Conservation (phyloP, 129 eudicot genomes). For the Chrysanthemum makinoi region DNA sequence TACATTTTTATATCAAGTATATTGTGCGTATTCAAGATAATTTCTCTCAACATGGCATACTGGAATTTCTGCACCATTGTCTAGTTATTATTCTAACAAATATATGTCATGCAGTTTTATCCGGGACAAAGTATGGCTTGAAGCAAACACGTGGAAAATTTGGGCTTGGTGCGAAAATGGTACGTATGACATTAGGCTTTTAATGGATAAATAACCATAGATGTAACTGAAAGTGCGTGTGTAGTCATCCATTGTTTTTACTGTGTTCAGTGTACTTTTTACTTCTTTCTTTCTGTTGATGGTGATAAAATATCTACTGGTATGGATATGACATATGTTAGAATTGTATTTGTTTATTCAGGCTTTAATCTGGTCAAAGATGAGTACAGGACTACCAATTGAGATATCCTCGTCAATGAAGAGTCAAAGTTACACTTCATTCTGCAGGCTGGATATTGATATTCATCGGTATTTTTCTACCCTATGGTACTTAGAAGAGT, state of each 20-base stretch:
- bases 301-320: not conserved
- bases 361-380: slow-evolving; percentile 99
- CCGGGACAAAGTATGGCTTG: slow-evolving; percentile 97
- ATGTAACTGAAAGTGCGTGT: slow-evolving; percentile 8
- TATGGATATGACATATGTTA: slow-evolving; percentile 8
- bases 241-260: slow-evolving; percentile 8
- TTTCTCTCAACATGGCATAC: slow-evolving; percentile 19
- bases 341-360: slow-evolving; percentile 32
- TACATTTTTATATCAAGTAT: not conserved
- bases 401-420: slow-evolving; percentile 96
- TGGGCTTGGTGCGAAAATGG: slow-evolving; percentile 99
- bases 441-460: slow-evolving; percentile 97
- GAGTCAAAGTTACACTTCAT: slow-evolving; percentile 66
- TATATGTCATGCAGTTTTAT: slow-evolving; percentile 59
- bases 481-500: slow-evolving; percentile 6
- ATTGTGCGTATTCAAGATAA: slow-evolving; percentile 16
- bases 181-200: slow-evolving; percentile 29
- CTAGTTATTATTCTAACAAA: slow-evolving; percentile 20
- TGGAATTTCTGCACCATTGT: slow-evolving; percentile 14
- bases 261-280: slow-evolving; percentile 8
- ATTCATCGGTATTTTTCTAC: slow-evolving; percentile 60
- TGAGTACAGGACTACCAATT: slow-evolving; percentile 99
- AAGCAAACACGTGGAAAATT: slow-evolving; percentile 98
- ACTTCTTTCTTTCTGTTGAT: slow-evolving; percentile 6
- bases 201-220: not conserved